Evolutionary conservation across 2,329 filamentous ascomycete genomes (phyloP), one percentile per base, ranked within the genome.

Genomic region (Trematosphaeria pertusa): DNA sequence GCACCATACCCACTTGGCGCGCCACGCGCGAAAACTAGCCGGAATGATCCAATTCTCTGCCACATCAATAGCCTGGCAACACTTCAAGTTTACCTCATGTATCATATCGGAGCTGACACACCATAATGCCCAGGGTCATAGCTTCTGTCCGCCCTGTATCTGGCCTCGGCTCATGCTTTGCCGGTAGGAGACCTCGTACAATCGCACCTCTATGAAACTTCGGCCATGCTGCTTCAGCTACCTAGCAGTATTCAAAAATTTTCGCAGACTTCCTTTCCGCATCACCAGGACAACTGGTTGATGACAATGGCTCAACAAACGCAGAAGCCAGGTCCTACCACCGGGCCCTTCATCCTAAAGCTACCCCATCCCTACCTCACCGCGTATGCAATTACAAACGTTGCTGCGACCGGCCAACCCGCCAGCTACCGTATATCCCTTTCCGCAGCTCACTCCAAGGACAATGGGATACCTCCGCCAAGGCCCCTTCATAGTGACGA

Each of bases 321-420:
- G 6, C 42, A 56, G 17, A 58, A 58, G 41, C 9, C 52, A 18
- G 46, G 37, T 7, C 24, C 7, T 8, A 8, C 24, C 12, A 28
- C 52, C 15, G 61, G 61, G 12, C 54, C 64, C 6, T 54, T 70
- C 17, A 44, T 69, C 37, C 43, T 72, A 33, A 72, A 69, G 46
- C 56, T 72, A 34, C 69, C 69, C 18, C 68, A 72, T 47, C 69
- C 69, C 18, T 72, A 70, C 48, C 65, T 72, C 21, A 71, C 69
- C 14, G 56, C 64, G 28, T 71, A 71, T 46, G 53, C 53, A 20
- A 48, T 70, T 22, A 61, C 43, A n/a, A 65, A 59, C 33, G 46
- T 54, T 35, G 58, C 59, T 38, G 21, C 57, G n/a, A 37, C 55
- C 21, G 55, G 49, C 21, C 50, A 65, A 37, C 54, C 58, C 12